A percentile compares a stretch with the other conserved stretches of the same genome.
phyloP scores from a whole-genome alignment of 345 rosid species.

The Crucihimalaya himalaica region DNA sequence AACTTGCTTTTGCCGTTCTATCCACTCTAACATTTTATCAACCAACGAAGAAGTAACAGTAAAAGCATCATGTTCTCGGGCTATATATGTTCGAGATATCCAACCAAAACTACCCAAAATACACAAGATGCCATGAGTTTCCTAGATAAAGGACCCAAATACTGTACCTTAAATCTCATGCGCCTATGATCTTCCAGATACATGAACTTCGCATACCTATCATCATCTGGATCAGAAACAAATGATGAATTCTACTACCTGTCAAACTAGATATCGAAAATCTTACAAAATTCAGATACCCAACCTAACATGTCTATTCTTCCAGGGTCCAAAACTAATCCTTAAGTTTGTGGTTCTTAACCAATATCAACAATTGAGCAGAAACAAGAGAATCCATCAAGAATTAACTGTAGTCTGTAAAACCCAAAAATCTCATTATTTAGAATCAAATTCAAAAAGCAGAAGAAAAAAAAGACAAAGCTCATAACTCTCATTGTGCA shows the following conservation, averaged over 20 bases:
- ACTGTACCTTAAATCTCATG: not conserved
- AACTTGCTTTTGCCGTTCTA: not conserved
- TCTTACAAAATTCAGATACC: not conserved
- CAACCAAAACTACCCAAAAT: not conserved
- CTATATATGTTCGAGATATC: not conserved
- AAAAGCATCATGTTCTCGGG: not conserved
- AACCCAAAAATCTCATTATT: slow-evolving; percentile 14
- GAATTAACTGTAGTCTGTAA: not conserved
- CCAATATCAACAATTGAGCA: not conserved
- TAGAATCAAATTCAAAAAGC: not conserved
- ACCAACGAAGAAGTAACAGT: not conserved
- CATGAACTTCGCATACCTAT: not conserved
- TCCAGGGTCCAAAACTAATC: not conserved
- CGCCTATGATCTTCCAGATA: not conserved
- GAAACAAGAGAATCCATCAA: not conserved
- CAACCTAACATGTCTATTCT: not conserved
- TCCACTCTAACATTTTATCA: not conserved
- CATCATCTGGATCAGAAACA: not conserved
- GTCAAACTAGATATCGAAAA: not conserved
- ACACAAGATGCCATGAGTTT: not conserved
- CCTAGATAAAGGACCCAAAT: not conserved
- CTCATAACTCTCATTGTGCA: not conserved
- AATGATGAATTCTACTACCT: not conserved
- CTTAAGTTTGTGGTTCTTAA: not conserved
- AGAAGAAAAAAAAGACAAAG: not conserved